phyloP scores from a whole-genome alignment of 345 rosid species.

The Boechera stricta region DNA sequence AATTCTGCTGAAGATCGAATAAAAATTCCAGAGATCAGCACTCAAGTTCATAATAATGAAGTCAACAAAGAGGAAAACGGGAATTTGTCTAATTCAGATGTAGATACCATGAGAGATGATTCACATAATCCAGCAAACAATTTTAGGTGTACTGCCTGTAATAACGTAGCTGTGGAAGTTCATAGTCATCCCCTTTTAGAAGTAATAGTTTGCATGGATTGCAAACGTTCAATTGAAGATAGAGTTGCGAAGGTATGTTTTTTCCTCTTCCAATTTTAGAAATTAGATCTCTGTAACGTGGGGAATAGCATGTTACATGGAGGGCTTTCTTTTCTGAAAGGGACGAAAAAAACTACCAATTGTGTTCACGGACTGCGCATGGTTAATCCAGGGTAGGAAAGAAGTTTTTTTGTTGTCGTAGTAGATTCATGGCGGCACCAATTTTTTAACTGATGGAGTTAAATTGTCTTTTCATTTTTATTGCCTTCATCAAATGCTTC shows the following conservation, averaged over 20 bases:
- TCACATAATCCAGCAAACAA: slow-evolving; percentile 45
- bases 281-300: background rate
- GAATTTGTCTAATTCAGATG: slow-evolving; percentile 48
- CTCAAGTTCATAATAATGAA: slow-evolving; percentile 35
- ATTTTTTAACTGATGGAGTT: background rate
- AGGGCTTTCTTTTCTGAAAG: slow-evolving; percentile 28
- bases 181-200: slow-evolving; percentile 80
- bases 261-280: slow-evolving; percentile 21
- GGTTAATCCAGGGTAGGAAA: background rate
- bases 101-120: slow-evolving; percentile 48
- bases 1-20: slow-evolving; percentile 33
- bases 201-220: slow-evolving; percentile 86
- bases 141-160: slow-evolving; percentile 83
- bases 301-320: slow-evolving; percentile 11
- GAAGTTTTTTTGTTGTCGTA: background rate
- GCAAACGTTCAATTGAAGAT: slow-evolving; percentile 72
- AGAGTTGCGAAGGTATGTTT: slow-evolving; percentile 75
- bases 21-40: slow-evolving; percentile 45
- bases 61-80: slow-evolving; percentile 46
- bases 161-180: slow-evolving; percentile 64
- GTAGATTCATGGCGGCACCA: slow-evolving; percentile 4
- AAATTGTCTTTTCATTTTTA: slow-evolving; percentile 12
- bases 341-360: background rate
- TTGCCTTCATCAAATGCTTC: slow-evolving; percentile 24
- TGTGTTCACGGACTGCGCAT: background rate